Percentiles rank a stretch among this genome's conserved stretches.
These are phyloP conservation scores for Linum usitatissimum DNA, from an alignment of 345 rosid species.

Conservation along the genomic window DNA sequence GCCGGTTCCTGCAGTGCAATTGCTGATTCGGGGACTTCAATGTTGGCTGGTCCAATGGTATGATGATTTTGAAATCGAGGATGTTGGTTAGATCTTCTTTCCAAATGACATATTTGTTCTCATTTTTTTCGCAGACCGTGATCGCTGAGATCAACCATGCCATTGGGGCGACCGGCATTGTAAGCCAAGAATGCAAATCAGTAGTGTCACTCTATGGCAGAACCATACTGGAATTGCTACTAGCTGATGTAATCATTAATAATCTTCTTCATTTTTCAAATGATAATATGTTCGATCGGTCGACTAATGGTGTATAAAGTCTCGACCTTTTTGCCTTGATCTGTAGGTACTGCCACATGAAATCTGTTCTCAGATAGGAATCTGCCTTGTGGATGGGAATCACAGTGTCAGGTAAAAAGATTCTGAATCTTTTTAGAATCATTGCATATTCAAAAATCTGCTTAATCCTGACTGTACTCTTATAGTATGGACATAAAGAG, in stretches of 20 bases:
- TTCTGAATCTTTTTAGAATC: neutral
- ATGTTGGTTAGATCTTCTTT: no score
- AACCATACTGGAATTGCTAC: constrained; percentile 19
- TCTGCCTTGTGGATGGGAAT: constrained; percentile 16
- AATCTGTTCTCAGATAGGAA: constrained; percentile 24
- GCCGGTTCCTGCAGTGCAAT: constrained; percentile 25
- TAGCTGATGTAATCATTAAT: constrained; percentile 14
- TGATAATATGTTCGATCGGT: neutral
- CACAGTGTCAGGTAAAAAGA: constrained; percentile 19
- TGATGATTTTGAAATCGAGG: no score
- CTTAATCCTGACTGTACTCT: neutral
- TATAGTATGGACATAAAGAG: constrained; percentile 20
- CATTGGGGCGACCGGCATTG: constrained; percentile 25
- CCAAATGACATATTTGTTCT: neutral
- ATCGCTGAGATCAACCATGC: constrained; percentile 25
- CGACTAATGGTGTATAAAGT: no score
- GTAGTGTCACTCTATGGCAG: constrained; percentile 22
- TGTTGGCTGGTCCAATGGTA: constrained; percentile 27
- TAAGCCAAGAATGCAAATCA: constrained; percentile 27
- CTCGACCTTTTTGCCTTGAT: neutral
- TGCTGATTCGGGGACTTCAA: constrained; percentile 29
- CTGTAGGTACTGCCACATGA: constrained; percentile 17
- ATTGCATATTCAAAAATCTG: neutral
- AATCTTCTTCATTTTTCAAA: neutral
- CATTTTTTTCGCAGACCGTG: constrained; percentile 13